These are phyloP conservation scores for Kuraishia molischiana DNA, from an alignment of 805 yeast genomes.

Conservation along the genomic window DNA sequence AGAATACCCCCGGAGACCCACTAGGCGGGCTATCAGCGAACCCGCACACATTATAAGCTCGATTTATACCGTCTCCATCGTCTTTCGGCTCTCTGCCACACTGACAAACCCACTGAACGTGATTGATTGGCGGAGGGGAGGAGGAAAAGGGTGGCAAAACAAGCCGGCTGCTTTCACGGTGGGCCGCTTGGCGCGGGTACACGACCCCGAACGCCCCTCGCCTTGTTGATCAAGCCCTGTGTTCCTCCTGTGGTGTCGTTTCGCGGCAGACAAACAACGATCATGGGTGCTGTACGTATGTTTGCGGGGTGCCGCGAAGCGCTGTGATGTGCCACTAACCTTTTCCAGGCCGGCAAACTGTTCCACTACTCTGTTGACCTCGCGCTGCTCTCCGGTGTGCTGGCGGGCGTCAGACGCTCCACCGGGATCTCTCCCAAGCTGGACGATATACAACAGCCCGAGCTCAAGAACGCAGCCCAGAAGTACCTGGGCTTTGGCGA, in stretches of 20 bases:
- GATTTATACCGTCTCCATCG: too few species aligned
- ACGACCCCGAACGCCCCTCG: neutral
- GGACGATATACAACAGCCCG: conserved; percentile 33
- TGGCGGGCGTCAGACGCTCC: conserved; percentile 65
- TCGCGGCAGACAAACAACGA: too few species aligned
- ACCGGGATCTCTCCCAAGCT: conserved; percentile 59
- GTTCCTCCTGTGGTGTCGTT: neutral
- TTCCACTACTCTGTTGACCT: conserved; percentile 52
- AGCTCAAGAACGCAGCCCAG: conserved; percentile 38
- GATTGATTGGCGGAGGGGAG: too few species aligned
- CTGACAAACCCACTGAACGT: too few species aligned
- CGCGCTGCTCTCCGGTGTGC: conserved; percentile 50
- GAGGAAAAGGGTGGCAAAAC: too few species aligned
- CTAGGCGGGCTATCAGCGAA: too few species aligned
- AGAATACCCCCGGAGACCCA: too few species aligned
- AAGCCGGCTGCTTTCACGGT: neutral
- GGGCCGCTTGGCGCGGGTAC: neutral
- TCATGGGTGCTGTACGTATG: too few species aligned
- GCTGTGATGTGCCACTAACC: neutral
- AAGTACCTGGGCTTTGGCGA: conserved; percentile 85
- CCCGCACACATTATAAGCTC: too few species aligned
- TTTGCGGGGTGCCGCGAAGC: too few species aligned
- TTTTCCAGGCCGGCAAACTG: conserved; percentile 40
- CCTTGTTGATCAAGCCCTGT: neutral
- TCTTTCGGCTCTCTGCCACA: too few species aligned